These are phyloP conservation scores for Eutypella sp. DNA, from an alignment of 2,329 filamentous ascomycete species.

Conservation along the genomic window DNA sequence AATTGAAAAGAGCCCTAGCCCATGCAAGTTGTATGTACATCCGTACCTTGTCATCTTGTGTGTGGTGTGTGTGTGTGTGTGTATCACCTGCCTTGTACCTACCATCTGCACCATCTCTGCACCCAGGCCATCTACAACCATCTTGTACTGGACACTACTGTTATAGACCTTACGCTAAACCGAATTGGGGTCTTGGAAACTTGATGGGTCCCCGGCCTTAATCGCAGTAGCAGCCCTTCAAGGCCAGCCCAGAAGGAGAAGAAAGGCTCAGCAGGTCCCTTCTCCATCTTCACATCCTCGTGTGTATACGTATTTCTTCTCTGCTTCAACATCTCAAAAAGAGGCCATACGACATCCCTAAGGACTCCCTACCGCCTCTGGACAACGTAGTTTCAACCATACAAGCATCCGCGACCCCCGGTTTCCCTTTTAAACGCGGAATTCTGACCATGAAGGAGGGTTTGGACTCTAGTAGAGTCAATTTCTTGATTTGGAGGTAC, in stretches of 20 bases:
- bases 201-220: conserved; percentile 8
- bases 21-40: not conserved
- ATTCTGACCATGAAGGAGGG: conserved; percentile 52
- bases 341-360: not conserved
- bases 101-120: not conserved
- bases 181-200: not conserved
- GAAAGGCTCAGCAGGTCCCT: conserved; percentile 21
- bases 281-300: conserved; percentile 21
- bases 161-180: not conserved
- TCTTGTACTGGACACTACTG: no score
- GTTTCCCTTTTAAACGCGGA: not conserved
- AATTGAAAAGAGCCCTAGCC: not conserved
- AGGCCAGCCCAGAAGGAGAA: no score
- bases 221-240: conserved; percentile 16
- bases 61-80: not conserved
- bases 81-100: not conserved
- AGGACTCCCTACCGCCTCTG: not conserved
- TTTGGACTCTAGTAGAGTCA: conserved; percentile 62
- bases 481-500: conserved; percentile 68
- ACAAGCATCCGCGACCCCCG: not conserved
- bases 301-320: conserved; percentile 5
- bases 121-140: no score
- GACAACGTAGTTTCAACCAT: not conserved
- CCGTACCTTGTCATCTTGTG: no score
- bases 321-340: conserved; percentile 19